Base-by-base conservation (phyloP, 805 yeast species). In the Candida hungchunana region DNA sequence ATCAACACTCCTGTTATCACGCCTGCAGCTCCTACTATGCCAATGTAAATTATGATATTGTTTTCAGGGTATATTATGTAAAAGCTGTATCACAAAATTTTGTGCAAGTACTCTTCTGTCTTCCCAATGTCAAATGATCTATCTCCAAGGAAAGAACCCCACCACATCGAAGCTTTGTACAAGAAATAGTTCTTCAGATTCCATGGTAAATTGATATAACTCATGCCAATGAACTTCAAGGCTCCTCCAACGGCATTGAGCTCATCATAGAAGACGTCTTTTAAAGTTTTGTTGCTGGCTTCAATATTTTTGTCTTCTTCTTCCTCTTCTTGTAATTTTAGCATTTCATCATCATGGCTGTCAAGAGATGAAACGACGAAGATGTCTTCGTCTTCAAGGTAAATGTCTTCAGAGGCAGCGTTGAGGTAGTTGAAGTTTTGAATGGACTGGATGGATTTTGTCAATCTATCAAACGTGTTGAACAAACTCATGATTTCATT, bases 381-480 rank as follows among this genome's bases (percentile, higher is more conserved):
- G 21, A 22, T 25, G 2, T 31, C 38, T 8, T 29, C 34, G 19
- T 29, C 23, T 12, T 27, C 32, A 6, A 27, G 18, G 5, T 26
- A 31, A 12, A 39, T 38, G 26, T 30, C 27, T n/a, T 45, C 37
- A 16, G 30, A 44, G 31, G 26, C 47, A 21, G 32, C 45, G 32
- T 77, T 79, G 62, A 81, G 51, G 20, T 51, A 51, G 55, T 78
- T 81, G 62, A 93, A 93, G 48, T 76, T 73, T 43, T 75, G 75
- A 33, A 89, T 79, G 18, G 95, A 76, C 39, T 70, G 73, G 19
- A 93, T 68, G 22, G 95, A 82, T 63, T 87, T 87, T 4, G 96
- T 83, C 39, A 93, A 69, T 50, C 97, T 75, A 53, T 89, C 96
- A 62, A 87, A 87, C 0, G 97, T 90, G 64, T 93, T 93, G 51